phyloP scores from a whole-genome alignment of 257 asterid genomes.

The Parsonsia alboflavescens region DNA sequence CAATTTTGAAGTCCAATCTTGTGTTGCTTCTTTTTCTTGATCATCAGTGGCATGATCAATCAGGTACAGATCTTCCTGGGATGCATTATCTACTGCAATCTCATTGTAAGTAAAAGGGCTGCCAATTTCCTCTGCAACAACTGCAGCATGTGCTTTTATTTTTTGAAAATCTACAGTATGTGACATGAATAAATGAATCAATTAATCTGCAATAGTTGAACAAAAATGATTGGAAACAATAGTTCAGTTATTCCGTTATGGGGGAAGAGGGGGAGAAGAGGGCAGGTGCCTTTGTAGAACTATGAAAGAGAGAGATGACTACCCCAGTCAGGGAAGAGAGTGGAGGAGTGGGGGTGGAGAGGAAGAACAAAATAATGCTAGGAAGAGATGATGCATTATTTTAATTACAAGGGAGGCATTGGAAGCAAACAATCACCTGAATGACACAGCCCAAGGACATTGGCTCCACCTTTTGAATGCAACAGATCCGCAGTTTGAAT shows the following conservation, averaged over 20 bases:
- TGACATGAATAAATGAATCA: background rate
- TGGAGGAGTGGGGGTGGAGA: background rate
- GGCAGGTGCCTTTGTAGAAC: background rate
- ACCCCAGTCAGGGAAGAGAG: background rate
- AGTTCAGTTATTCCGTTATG: background rate
- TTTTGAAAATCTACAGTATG: constrained; percentile 63
- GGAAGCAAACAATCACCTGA: constrained; percentile 52
- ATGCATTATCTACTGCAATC: constrained; percentile 49
- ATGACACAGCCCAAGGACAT: constrained; percentile 89
- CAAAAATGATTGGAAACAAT: background rate
- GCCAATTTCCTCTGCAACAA: constrained; percentile 65
- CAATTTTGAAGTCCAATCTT: constrained; percentile 80
- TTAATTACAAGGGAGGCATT: constrained; percentile 12
- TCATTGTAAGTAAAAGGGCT: constrained; percentile 53
- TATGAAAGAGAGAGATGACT: background rate
- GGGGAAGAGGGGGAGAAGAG: background rate
- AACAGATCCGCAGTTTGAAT: constrained; percentile 69
- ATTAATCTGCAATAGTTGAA: background rate
- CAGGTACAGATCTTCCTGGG: constrained; percentile 60
- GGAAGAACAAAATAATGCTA: background rate
- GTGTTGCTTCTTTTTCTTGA: constrained; percentile 44
- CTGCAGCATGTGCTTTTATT: constrained; percentile 71
- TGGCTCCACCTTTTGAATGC: constrained; percentile 74
- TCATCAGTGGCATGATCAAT: constrained; percentile 64
- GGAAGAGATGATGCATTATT: background rate